A percentile compares a stretch with the other conserved stretches of the same genome.
These are phyloP conservation scores for Pythium utonaiense DNA, from an alignment of 352 stramenopile species.

Conservation along the genomic window DNA sequence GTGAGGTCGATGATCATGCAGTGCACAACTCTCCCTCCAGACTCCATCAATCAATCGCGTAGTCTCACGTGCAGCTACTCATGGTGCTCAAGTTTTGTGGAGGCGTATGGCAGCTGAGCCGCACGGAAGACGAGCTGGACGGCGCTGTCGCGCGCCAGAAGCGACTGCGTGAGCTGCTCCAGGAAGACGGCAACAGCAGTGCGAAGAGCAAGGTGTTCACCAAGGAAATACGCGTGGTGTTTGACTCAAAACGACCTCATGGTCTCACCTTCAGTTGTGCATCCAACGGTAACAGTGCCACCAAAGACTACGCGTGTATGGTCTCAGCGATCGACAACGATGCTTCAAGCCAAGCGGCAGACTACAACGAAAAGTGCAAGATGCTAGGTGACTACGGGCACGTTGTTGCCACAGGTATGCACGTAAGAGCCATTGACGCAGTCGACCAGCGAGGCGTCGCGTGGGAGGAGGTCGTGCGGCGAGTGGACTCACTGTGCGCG, in stretches of 20 bases:
- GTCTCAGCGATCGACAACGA: conserved; percentile 35
- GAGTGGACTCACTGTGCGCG: conserved; percentile 21
- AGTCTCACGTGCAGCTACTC: too few relatives aligned
- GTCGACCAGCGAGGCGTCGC: conserved; percentile 33
- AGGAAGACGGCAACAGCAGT: conserved; percentile 3
- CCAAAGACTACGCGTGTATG: conserved; percentile 33
- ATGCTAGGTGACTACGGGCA: conserved; percentile 42
- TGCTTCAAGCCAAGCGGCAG: conserved; percentile 32
- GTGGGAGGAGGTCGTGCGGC: conserved; percentile 47
- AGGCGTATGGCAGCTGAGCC: conserved; percentile 24
- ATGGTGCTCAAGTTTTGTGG: conserved; percentile 61
- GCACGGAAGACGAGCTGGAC: conserved; percentile 21
- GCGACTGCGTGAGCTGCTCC: conserved; percentile 28
- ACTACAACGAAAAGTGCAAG: conserved; percentile 53
- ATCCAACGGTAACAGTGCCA: neutral
- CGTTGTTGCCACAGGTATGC: conserved; percentile 36
- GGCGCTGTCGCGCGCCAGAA: conserved; percentile 15
- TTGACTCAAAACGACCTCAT: conserved; percentile 43
- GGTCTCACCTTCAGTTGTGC: conserved; percentile 43
- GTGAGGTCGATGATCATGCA: too few relatives aligned
- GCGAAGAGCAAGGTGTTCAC: conserved; percentile 26
- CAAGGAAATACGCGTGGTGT: conserved; percentile 59
- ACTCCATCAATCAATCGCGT: neutral
- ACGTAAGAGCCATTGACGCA: conserved; percentile 47
- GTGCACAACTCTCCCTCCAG: neutral